Percentiles rank a stretch among this genome's conserved stretches.
Evolutionary conservation across 495 filamentous ascomycete genomes (phyloP).

Genomic region (Neurospora intermedia): DNA sequence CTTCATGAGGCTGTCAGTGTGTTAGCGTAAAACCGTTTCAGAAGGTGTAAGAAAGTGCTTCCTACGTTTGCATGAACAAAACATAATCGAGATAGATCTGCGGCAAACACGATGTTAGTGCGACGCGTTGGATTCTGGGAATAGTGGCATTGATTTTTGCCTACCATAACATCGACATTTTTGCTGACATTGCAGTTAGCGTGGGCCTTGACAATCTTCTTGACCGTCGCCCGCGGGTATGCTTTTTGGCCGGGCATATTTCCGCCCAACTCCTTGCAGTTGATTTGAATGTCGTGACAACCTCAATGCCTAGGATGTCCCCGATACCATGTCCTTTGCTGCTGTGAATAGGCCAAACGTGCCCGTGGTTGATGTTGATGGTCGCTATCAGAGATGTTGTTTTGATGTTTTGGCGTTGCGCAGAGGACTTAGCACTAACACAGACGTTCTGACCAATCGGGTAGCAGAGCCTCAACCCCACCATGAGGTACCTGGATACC

Average conservation of each 20-base stretch:
- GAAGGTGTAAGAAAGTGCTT: not conserved
- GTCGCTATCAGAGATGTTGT: not conserved
- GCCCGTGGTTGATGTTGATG: not conserved
- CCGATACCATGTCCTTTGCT: not conserved
- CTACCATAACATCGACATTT: slow-evolving; percentile 78
- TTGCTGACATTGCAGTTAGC: slow-evolving; percentile 69
- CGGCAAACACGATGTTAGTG: not conserved
- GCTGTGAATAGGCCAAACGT: not conserved
- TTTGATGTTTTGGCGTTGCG: not conserved
- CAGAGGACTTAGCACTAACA: not conserved
- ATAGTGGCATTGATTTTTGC: slow-evolving; percentile 9
- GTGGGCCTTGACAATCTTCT: slow-evolving; percentile 83
- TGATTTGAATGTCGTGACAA: not conserved
- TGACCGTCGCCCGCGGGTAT: slow-evolving; percentile 76
- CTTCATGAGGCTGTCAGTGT: slow-evolving; percentile 57
- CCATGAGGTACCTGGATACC: not conserved
- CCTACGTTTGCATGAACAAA: slow-evolving; percentile 80
- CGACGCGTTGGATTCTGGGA: slow-evolving; percentile 1
- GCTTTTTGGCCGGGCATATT: slow-evolving; percentile 55
- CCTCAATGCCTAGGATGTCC: not conserved
- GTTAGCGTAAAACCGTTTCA: slow-evolving; percentile 5
- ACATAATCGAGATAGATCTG: slow-evolving; percentile 86
- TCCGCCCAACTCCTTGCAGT: not conserved
- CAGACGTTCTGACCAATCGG: slow-evolving; percentile 9
- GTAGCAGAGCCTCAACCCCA: slow-evolving; percentile 3